Evolutionary conservation across 257 asterid genomes (phyloP).

Genomic region (Fraxinus cuspidata): DNA sequence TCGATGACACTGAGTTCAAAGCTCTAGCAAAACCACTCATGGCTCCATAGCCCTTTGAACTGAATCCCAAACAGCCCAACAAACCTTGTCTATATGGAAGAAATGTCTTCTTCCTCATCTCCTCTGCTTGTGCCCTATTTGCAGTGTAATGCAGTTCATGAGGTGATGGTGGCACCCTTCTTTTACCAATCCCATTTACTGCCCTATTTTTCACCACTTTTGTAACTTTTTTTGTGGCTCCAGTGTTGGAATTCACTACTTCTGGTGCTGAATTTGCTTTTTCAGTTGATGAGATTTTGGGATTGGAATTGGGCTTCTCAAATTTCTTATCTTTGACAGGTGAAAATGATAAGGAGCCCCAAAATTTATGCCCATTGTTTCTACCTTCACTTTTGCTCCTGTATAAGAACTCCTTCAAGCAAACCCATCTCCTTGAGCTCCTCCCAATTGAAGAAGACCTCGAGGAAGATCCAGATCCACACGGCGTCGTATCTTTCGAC

Average conservation of each 20-base stretch:
- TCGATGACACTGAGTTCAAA: constrained; percentile 67
- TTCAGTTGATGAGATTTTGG: constrained; percentile 23
- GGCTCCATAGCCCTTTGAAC: constrained; percentile 79
- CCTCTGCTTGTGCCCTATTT: constrained; percentile 81
- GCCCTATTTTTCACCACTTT: no score
- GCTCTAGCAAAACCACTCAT: constrained; percentile 78
- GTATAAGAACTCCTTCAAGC: constrained; percentile 73
- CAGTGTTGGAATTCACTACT: background rate
- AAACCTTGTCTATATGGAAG: constrained; percentile 72
- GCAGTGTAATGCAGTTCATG: constrained; percentile 81
- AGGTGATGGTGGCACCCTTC: constrained; percentile 61
- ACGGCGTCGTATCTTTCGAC: constrained; percentile 46
- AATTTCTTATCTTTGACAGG: constrained; percentile 64
- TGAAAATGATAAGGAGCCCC: constrained; percentile 66
- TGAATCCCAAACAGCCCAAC: constrained; percentile 75
- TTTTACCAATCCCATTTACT: constrained; percentile 36
- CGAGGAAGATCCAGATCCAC: constrained; percentile 50
- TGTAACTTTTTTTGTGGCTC: no score
- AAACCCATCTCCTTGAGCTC: constrained; percentile 75
- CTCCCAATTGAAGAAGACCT: constrained; percentile 81
- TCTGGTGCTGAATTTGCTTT: background rate
- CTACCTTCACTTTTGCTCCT: constrained; percentile 94
- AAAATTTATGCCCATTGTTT: constrained; percentile 57
- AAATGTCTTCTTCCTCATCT: constrained; percentile 80
- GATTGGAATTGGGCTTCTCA: constrained; percentile 27